Evolutionary conservation across 2,329 filamentous ascomycete genomes (phyloP).

Genomic region (Colletotrichum camelliae): DNA sequence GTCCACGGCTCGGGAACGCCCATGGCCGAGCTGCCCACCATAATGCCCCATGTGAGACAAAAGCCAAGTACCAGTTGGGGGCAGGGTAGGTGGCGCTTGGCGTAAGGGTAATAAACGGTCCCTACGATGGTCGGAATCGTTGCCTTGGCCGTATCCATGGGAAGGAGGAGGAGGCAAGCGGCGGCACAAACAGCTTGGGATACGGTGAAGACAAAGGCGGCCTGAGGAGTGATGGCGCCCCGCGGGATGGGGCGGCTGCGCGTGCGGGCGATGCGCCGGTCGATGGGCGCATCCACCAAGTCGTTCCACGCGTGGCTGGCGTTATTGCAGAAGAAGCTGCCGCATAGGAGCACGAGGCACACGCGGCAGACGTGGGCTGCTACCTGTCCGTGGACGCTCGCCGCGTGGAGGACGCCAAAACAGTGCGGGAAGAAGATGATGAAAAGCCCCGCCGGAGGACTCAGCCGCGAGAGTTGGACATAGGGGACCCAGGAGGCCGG

Average conservation of each 20-base stretch:
- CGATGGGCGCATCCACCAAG: constrained; percentile 37
- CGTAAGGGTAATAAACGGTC: constrained; percentile 36
- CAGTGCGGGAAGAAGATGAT: constrained; percentile 28
- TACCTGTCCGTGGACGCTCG: neutral
- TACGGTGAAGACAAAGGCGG: constrained; percentile 34
- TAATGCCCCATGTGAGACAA: constrained; percentile 34
- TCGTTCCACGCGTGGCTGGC: constrained; percentile 37
- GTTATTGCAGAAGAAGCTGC: constrained; percentile 37
- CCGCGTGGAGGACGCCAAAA: constrained; percentile 32
- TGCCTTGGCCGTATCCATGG: constrained; percentile 26
- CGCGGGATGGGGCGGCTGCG: constrained; percentile 36
- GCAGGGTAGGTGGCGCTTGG: constrained; percentile 40
- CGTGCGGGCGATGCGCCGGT: constrained; percentile 33
- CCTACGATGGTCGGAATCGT: constrained; percentile 30
- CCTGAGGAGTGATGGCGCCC: constrained; percentile 32
- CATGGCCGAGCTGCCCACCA: constrained; percentile 33
- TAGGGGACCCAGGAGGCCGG: constrained; percentile 37
- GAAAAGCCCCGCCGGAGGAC: constrained; percentile 33
- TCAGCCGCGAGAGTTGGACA: constrained; percentile 35
- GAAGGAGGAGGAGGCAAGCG: constrained; percentile 26
- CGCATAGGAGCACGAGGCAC: constrained; percentile 26
- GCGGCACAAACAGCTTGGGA: constrained; percentile 28
- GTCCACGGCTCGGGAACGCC: constrained; percentile 24
- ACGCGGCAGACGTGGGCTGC: neutral
- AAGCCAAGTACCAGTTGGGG: constrained; percentile 39